Percentiles rank a stretch among this genome's conserved stretches.
phyloP scores from a whole-genome alignment of 257 asterid genomes.

The Solanum piurae region DNA sequence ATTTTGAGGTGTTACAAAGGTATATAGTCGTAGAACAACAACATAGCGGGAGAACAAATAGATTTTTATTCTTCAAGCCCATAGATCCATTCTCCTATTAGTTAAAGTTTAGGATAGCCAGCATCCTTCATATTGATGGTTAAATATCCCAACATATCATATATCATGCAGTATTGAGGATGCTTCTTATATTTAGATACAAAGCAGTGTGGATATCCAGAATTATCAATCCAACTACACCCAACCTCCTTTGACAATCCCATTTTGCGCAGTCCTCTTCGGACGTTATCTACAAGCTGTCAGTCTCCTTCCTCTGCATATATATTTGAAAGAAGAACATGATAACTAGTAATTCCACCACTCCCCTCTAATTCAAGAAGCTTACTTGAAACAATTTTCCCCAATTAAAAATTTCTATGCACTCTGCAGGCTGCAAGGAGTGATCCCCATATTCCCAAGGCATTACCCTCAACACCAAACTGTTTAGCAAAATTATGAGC shows the following conservation, averaged over 20 bases:
- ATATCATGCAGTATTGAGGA: slow-evolving; percentile 31
- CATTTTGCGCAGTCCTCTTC: slow-evolving; percentile 49
- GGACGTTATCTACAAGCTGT: slow-evolving; percentile 43
- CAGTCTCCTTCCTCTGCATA: slow-evolving; percentile 80
- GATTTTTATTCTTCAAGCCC: slow-evolving; percentile 5
- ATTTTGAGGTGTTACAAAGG: background rate
- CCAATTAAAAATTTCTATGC: slow-evolving; percentile 61
- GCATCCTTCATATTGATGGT: slow-evolving; percentile 50
- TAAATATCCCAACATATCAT: slow-evolving; percentile 39
- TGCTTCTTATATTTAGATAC: slow-evolving; percentile 49
- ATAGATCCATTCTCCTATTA: slow-evolving; percentile 17
- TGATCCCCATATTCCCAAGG: slow-evolving; percentile 69
- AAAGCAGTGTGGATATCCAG: slow-evolving; percentile 38
- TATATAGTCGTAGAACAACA: background rate
- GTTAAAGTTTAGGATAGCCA: slow-evolving; percentile 25
- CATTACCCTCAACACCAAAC: slow-evolving; percentile 42
- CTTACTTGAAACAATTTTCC: slow-evolving; percentile 52
- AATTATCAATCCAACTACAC: slow-evolving; percentile 77
- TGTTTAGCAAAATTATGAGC: slow-evolving; percentile 52
- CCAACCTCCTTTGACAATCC: slow-evolving; percentile 68
- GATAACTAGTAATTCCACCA: slow-evolving; percentile 40
- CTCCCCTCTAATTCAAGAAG: slow-evolving; percentile 49
- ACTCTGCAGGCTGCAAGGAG: slow-evolving; percentile 66
- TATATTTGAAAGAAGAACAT: slow-evolving; percentile 14
- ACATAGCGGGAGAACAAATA: background rate